Evolutionary conservation across 495 filamentous ascomycete species (phyloP), one percentile per base, ranked within the genome.

Genomic region (Xylaria telfairii): DNA sequence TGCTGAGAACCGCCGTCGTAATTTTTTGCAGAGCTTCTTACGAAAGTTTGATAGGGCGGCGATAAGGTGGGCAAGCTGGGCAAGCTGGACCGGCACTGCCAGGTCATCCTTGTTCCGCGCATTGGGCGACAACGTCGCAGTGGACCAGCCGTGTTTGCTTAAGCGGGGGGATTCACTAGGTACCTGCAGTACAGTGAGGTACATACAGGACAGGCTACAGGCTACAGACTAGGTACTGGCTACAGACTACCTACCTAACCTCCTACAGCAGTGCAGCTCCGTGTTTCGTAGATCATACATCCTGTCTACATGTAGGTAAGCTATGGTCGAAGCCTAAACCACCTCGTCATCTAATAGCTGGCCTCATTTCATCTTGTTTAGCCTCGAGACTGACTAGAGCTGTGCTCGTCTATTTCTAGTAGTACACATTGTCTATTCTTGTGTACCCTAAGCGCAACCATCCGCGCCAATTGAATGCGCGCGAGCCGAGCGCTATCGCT

Each of bases 1-100:
- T 65, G 44, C 44, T 51, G 30, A 21, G 46, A 30, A 47, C 19
- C 32, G 37, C 64, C 28, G 46, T 44, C 65, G 32, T 68, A 68
- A 57, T 68, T 68, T 68, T 68, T 68, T 41, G 65, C 65, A 59
- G 65, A 46, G 39, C 65, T 57, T n/a, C n/a, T n/a, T n/a, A 39
- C 64, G 9, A 53, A 54, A 66, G 47, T 32, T 54, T 66, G 64
- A 66, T 66, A 39, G 64, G 34, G 64, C 64, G 46, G 30, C 24
- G 64, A 66, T 66, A 66, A 66, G 64, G 30, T 53, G 26, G 34
- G 34, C 51, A 28, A 54, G 47, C 47, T 49, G 47, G 47, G 53
- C 30, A 37, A 41, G 26, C 57, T 34, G 57, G 57, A 32, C 42
- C 59, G 34, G 59, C 30, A 59, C 56, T 59, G 30, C 56, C 56